Conservation (phyloP, 306 rosid species). For the Arachis hypogaea region DNA sequence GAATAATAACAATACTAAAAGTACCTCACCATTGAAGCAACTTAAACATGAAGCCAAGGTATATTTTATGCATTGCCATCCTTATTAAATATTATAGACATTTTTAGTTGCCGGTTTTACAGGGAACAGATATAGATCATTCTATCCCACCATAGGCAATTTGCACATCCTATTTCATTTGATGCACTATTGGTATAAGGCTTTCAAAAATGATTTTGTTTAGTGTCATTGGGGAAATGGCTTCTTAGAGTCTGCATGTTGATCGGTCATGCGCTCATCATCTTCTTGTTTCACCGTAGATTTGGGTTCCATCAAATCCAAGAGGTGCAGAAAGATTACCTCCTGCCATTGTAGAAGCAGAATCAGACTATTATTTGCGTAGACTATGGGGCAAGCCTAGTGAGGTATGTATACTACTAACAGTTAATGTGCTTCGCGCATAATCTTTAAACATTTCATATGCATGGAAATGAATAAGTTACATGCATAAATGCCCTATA, state of each 20-base stretch:
- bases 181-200: constrained; percentile 2
- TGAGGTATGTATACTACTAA: constrained; percentile 69
- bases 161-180: constrained; percentile 15
- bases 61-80: constrained; percentile 19
- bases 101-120: constrained; percentile 17
- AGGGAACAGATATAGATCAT: constrained; percentile 28
- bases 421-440: constrained; percentile 1
- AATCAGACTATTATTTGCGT: constrained; percentile 75
- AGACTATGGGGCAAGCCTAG: constrained; percentile 96
- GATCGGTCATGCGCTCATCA: constrained; percentile 27
- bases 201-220: constrained; percentile 21
- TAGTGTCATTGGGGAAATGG: constrained; percentile 29
- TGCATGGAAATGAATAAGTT: constrained; percentile 12
- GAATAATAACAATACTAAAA: constrained; percentile 38
- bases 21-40: constrained; percentile 46
- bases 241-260: constrained; percentile 11
- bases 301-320: constrained; percentile 96
- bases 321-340: constrained; percentile 94
- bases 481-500: constrained; percentile 6
- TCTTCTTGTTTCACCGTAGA: constrained; percentile 52
- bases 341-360: constrained; percentile 81
- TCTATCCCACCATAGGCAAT: constrained; percentile 13
- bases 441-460: background rate
- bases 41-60: constrained; percentile 72
- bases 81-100: constrained; percentile 19